phyloP scores from a whole-genome alignment of 345 rosid genomes.

The Corymbia maculata region DNA sequence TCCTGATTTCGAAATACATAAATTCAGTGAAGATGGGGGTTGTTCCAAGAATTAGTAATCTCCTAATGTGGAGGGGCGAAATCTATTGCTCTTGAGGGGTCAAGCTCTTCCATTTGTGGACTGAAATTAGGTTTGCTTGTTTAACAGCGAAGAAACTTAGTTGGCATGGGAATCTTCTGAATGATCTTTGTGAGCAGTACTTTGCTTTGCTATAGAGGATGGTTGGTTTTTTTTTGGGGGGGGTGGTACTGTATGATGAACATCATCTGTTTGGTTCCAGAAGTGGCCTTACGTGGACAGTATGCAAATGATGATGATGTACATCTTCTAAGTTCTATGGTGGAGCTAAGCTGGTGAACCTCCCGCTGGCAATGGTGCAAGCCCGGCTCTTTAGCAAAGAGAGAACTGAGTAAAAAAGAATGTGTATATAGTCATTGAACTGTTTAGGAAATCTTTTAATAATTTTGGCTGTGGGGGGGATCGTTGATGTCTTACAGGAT shows the following conservation, averaged over 20 bases:
- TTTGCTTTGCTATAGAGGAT: neutral
- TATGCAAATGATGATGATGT: neutral
- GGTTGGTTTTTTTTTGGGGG: neutral
- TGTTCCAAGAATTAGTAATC: slow-evolving; percentile 7
- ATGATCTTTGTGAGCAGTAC: neutral
- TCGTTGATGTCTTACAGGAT: neutral
- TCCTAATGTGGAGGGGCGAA: neutral
- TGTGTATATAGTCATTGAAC: neutral
- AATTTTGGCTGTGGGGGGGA: neutral
- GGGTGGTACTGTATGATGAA: neutral
- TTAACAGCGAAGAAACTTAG: neutral
- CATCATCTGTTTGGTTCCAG: neutral
- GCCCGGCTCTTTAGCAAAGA: neutral
- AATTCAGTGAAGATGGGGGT: slow-evolving; percentile 22
- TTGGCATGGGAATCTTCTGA: neutral
- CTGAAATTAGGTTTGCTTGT: neutral
- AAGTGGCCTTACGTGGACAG: neutral
- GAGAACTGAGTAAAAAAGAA: neutral
- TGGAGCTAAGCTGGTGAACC: neutral
- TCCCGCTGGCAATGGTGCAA: neutral
- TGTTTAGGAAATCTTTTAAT: neutral
- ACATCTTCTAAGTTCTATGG: neutral
- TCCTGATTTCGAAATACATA: slow-evolving; percentile 28
- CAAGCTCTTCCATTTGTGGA: neutral
- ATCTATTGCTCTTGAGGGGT: neutral